phyloP scores from a whole-genome alignment of 768 basidiomycete genomes.

The Lactarius vividus region DNA sequence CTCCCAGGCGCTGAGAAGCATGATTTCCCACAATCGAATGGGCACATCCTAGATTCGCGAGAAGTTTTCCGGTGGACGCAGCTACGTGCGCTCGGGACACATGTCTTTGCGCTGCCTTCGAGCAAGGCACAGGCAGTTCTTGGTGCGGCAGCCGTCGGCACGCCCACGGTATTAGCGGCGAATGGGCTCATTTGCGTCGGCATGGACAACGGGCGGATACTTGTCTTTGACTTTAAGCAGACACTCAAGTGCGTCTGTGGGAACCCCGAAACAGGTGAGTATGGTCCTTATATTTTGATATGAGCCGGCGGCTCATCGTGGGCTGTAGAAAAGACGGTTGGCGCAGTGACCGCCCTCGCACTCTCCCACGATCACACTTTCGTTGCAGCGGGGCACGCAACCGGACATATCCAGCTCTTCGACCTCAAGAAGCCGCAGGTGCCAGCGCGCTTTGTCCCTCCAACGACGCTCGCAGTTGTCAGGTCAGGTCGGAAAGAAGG shows the following conservation, averaged over 20 bases:
- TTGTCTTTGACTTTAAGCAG: conserved; percentile 91
- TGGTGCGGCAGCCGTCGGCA: conserved; percentile 55
- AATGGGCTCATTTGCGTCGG: conserved; percentile 91
- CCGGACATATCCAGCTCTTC: conserved; percentile 84
- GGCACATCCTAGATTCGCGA: conserved; percentile 35
- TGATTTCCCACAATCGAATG: conserved; percentile 28
- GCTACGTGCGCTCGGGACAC: conserved; percentile 55
- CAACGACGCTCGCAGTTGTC: conserved; percentile 66
- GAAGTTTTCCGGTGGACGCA: conserved; percentile 78
- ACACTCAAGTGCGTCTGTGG: conserved; percentile 78
- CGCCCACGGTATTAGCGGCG: conserved; percentile 77
- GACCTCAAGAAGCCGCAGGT: conserved; percentile 67
- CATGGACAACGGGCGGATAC: conserved; percentile 70
- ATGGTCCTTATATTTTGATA: too few species aligned
- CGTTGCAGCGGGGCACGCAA: conserved; percentile 82
- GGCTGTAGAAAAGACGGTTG: conserved; percentile 53
- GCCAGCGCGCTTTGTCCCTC: conserved; percentile 67
- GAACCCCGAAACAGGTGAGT: conserved; percentile 56
- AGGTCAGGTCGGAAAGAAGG: conserved; percentile 81
- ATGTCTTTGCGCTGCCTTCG: conserved; percentile 51
- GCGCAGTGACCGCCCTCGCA: conserved; percentile 84
- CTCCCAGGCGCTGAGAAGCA: conserved; percentile 26
- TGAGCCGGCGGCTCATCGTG: conserved; percentile 22
- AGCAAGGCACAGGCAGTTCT: conserved; percentile 63
- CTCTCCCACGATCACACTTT: conserved; percentile 94